Base-by-base conservation (phyloP, 2,329 filamentous ascomycete species). In the Ceratocystis variospora region DNA sequence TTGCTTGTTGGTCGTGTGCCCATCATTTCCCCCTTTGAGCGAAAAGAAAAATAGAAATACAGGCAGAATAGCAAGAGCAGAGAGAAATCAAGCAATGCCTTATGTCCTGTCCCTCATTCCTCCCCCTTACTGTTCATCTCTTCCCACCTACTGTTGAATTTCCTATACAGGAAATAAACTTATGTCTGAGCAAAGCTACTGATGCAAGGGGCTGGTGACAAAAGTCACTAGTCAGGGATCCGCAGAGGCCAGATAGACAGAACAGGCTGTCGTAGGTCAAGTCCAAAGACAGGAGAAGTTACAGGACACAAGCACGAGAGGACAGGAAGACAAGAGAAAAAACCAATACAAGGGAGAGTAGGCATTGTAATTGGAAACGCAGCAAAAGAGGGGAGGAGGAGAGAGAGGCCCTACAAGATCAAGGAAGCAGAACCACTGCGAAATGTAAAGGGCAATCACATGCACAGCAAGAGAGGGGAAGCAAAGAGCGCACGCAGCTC, bases 151-250 rank as follows among this genome's bases (percentile, higher is more conserved):
- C 53, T 17, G 33, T 31, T 7, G 12, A 57, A 57, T 57, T 57
- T 31, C 53, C 53, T 57, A 57, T 31, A 57, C 28, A 57, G 53
- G 53, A 57, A 57, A 57, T 57, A 33, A 31, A 31, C 2, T 57
- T 6, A 31, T 17, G 53, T 57, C 53, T 57, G 53, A n/a, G 53
- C 53, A 57, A 25, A 12, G n/a, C 53, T 33, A 57, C 12, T 8
- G 15, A 33, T 28, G 53, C 53, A 57, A 57, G 53, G 53, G 22
- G 53, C n/a, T 57, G 53, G 53, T 57, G 53, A 57, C 53, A 57
- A 57, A 57, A 33, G 53, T 57, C 53, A 31, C 53, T 33, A 8
- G 53, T 37, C 25, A 17, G 53, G 33, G 28, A 57, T 57, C 53
- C 15, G 25, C 28, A 33, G 8, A 57, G 53, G 28, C 53, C 28